Base-by-base conservation (phyloP, 1,284 basidiomycete genomes). In the Ganoderma sinense region DNA sequence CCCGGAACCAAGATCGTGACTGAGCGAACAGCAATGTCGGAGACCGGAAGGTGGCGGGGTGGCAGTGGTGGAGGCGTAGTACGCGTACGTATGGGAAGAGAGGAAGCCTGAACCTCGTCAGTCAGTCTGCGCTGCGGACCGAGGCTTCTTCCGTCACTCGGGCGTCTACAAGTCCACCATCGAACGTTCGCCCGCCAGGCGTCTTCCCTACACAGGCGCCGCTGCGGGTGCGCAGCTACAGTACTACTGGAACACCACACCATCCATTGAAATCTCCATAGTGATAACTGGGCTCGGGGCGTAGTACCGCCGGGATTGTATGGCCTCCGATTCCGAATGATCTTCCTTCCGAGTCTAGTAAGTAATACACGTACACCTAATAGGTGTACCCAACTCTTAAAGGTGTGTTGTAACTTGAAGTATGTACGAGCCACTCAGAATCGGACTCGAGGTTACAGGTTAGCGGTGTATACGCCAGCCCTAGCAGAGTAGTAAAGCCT, bases 401-500 rank as follows among this genome's bases (percentile, higher is more conserved):
- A n/a, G n/a, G n/a, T n/a, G n/a, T n/a, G n/a, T n/a, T n/a, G n/a
- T n/a, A n/a, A n/a, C n/a, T n/a, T n/a, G n/a, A n/a, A n/a, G n/a
- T n/a, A 26, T 14, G 23, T 11, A 26, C 29, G 5, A 33, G 31
- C 29, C 2, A 20, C 20, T 23, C 45, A 26, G 29, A 26, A 26
- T 11, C 10, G 4, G 20, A n/a, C n/a, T n/a, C n/a, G 40, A 43
- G 29, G 16, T 72, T 31, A 76, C 13, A 76, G 62, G 61, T 69
- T 74, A 2, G 64, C 65, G 2, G 14, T 43, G 2, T 7, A 13
- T 41, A 31, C 31, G 5, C 59, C 70, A 7, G 69, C 53, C 41
- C 72, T 71, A 26, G 72, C 66, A 4, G 71, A 68, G 66, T 77
- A 82, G 55, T 76, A 75, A 13, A 82, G 69, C 36, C 79, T 71